Evolutionary conservation across 768 basidiomycete genomes (phyloP), one percentile per base, ranked within the genome.

Genomic region (Rubroboletus satanas): DNA sequence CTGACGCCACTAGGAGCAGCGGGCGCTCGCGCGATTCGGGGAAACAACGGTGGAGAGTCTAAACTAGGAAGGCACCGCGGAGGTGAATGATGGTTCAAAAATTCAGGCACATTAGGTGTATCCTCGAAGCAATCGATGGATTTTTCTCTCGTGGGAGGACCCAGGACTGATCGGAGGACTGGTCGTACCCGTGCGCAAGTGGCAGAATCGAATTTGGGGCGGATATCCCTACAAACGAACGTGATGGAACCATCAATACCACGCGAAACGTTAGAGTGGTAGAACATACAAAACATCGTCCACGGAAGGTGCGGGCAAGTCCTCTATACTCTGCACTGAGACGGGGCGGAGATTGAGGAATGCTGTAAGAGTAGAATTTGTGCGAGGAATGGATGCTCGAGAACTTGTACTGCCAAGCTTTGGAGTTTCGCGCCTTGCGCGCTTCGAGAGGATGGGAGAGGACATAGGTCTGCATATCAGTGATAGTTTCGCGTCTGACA

Each of bases 371-470:
- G 57, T 61, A 33, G 58, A 50, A 49, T 43, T 52, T 42, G 63
- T 70, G 23, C 52, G 64, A 32, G 69, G 67, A 15, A 68, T 51
- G n/a, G 63, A 67, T 46, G 62, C 55, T 26, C 61, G 56, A n/a
- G 66, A 65, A 44, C 15, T 58, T 59, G 52, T 57, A 26, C 36
- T 51, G 44, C 80, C 77, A 7, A 75, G 58, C 35, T 64, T 68
- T 1, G 79, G 81, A 9, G 81, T 83, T 60, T 77, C 72, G n/a
- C 69, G 74, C 36, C 67, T 70, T 4, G 84, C 77, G 15, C 72
- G 71, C 35, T 72, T 70, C 42, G 83, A 79, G 45, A 68, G 67
- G 12, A 81, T 60, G 11, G 81, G 77, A 10, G 75, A 71, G 55
- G 63, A 63, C n/a, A 80, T 63, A 6, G 73, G 77, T 51, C 75